These are phyloP conservation scores for Mrakia blollopis DNA, from an alignment of 768 basidiomycete species.

Conservation along the genomic window DNA sequence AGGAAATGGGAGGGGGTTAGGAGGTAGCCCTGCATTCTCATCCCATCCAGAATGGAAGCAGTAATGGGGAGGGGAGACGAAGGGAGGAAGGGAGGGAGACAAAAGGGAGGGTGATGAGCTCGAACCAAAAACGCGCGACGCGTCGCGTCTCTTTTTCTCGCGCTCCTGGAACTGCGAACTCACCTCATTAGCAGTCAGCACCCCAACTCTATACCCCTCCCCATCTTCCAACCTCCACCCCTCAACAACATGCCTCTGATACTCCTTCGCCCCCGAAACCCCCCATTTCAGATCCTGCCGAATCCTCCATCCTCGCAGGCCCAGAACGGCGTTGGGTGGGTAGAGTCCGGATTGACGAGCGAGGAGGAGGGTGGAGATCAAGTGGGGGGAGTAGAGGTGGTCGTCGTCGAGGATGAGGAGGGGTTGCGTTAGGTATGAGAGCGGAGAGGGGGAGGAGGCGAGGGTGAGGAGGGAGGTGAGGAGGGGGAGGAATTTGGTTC, in stretches of 20 bases:
- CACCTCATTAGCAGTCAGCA: conserved; percentile 33
- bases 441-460: neutral
- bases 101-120: too few species aligned
- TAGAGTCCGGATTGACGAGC: neutral
- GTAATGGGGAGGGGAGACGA: too few species aligned
- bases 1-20: neutral
- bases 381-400: conserved; percentile 25
- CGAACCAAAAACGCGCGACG: neutral
- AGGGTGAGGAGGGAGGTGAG: too few species aligned
- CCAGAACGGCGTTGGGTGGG: conserved; percentile 13
- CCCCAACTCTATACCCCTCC: conserved; percentile 13
- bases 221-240: conserved; percentile 27
- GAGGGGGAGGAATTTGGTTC: neutral
- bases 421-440: neutral
- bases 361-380: conserved; percentile 12
- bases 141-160: neutral
- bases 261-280: neutral
- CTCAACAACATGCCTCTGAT: conserved; percentile 24
- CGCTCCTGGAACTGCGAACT: too few species aligned
- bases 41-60: too few species aligned
- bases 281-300: conserved; percentile 28
- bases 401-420: conserved; percentile 30
- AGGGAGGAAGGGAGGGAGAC: too few species aligned
- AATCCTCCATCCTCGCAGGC: conserved; percentile 32
- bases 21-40: conserved; percentile 10